Percentiles rank a stretch among this genome's conserved stretches.
Evolutionary conservation across 371 early-diverging fungal species (phyloP).

Genomic region (Dinochytrium kinnereticum): DNA sequence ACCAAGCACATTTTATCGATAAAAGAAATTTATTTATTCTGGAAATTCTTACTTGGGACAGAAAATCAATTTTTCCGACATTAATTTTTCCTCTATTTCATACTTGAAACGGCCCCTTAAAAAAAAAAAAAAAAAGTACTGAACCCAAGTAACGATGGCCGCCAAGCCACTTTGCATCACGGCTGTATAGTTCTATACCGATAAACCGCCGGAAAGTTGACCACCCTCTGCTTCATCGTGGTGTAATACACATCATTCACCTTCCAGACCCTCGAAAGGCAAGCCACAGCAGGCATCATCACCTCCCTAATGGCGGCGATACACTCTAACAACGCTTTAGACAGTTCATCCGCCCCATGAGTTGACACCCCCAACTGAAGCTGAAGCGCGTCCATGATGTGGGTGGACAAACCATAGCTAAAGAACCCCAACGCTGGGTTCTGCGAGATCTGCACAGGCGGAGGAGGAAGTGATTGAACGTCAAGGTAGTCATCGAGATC

Average conservation of each 20-base stretch:
- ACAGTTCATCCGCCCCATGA: neutral
- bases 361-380: neutral
- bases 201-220: neutral
- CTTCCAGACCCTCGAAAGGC: conserved; percentile 3
- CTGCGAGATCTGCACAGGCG: neutral
- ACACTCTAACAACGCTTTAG: neutral
- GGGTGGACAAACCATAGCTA: neutral
- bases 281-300: neutral
- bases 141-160: too few species aligned
- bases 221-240: neutral
- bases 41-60: too few species aligned
- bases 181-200: neutral
- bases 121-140: neutral
- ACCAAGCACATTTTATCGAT: too few species aligned
- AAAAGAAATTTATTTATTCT: too few species aligned
- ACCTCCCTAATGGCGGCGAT: neutral
- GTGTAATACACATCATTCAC: conserved; percentile 8
- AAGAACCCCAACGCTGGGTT: conserved; percentile 18
- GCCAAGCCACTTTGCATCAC: too few species aligned
- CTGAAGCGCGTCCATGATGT: neutral
- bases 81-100: conserved; percentile 1
- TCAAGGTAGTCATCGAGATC: neutral
- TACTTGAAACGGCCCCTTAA: too few species aligned
- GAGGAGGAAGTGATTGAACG: neutral
- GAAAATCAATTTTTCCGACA: too few species aligned